Evolutionary conservation across 2,329 filamentous ascomycete species (phyloP).

Genomic region (Blumeria hordei): DNA sequence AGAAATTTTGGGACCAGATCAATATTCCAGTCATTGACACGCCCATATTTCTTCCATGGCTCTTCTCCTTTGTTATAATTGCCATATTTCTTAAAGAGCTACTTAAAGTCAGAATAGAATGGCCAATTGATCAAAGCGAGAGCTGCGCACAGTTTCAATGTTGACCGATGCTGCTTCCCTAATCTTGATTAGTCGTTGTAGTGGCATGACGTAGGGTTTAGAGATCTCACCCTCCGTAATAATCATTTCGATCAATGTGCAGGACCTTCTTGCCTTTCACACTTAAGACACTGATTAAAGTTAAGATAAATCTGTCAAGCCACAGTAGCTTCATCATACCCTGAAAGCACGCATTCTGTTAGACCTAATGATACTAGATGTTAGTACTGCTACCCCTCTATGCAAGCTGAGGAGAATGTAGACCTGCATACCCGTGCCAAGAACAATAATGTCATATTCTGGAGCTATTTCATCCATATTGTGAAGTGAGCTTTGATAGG

Average conservation of each 20-base stretch:
- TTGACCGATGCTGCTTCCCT: slow-evolving; percentile 93
- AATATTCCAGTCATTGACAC: slow-evolving; percentile 97
- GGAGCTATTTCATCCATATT: slow-evolving; percentile 94
- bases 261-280: slow-evolving; percentile 98
- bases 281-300: slow-evolving; percentile 50
- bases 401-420: no score
- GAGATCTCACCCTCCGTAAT: slow-evolving; percentile 65
- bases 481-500: slow-evolving; percentile 7
- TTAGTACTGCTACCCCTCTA: no score
- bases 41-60: slow-evolving; percentile 95
- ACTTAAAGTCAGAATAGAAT: slow-evolving; percentile 14
- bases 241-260: slow-evolving; percentile 94
- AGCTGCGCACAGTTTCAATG: slow-evolving; percentile 53
- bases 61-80: slow-evolving; percentile 58
- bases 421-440: slow-evolving; percentile 61
- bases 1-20: slow-evolving; percentile 95
- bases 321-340: slow-evolving; percentile 29
- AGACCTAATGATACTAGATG: slow-evolving; percentile 32
- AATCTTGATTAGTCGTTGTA: slow-evolving; percentile 12
- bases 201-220: not conserved
- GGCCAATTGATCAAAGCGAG: no score
- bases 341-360: slow-evolving; percentile 97
- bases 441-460: slow-evolving; percentile 95
- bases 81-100: slow-evolving; percentile 95
- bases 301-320: slow-evolving; percentile 7